A percentile compares a stretch with the other conserved stretches of the same genome.
Evolutionary conservation across 306 rosid species (phyloP).

Genomic region (Rubus idaeus): DNA sequence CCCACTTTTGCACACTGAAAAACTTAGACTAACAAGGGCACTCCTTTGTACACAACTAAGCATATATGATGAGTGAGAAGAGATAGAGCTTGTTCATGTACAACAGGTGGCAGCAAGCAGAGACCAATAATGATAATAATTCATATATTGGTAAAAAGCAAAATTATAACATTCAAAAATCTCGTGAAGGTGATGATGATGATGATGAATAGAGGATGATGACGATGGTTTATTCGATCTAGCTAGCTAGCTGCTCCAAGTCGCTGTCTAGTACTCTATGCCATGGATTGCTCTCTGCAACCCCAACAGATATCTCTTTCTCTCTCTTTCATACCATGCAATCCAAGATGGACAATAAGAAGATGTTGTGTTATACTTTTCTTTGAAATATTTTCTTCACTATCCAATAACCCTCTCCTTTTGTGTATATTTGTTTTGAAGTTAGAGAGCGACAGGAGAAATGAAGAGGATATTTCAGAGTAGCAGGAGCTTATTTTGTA

Average conservation of each 20-base stretch:
- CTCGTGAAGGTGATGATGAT: conserved; percentile 43
- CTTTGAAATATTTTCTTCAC: conserved; percentile 20
- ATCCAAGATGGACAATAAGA: conserved; percentile 30
- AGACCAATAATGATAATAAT: background rate
- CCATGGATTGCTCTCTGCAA: conserved; percentile 60
- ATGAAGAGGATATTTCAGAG: conserved; percentile 16
- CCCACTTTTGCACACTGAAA: conserved; percentile 11
- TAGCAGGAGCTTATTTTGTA: conserved; percentile 28
- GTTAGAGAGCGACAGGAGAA: conserved; percentile 27
- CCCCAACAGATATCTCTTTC: conserved; percentile 32
- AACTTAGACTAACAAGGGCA: background rate
- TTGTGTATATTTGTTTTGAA: conserved; percentile 28
- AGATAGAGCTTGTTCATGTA: conserved; percentile 6
- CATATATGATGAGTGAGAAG: background rate
- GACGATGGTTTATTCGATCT: conserved; percentile 49
- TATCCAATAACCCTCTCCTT: conserved; percentile 29
- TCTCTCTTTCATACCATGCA: conserved; percentile 26
- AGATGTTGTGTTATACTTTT: conserved; percentile 29
- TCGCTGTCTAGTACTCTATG: conserved; percentile 57
- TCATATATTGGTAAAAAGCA: conserved; percentile 30
- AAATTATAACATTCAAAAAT: conserved; percentile 18
- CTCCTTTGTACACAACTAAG: conserved; percentile 10
- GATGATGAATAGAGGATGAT: conserved; percentile 29
- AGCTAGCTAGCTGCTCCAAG: conserved; percentile 24
- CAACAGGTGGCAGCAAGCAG: conserved; percentile 11